Conservation (phyloP, 441 rosid genomes). For the Eruca vesicaria region DNA sequence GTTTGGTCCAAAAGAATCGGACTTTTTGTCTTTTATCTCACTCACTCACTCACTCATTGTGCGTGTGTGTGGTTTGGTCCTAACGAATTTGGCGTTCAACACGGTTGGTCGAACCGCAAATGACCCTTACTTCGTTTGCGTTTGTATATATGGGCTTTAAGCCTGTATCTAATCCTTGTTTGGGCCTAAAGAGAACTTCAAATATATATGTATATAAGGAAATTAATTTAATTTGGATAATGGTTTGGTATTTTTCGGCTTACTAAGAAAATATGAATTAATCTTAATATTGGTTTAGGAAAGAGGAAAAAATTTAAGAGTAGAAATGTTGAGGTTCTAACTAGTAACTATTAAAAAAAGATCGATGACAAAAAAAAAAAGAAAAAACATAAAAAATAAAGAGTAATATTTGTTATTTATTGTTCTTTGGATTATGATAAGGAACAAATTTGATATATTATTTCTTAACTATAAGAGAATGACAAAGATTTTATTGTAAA, state of each 20-base stretch:
- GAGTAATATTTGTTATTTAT: too few relatives aligned
- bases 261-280: too few relatives aligned
- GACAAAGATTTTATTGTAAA: background rate
- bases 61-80: slow-evolving; percentile 24
- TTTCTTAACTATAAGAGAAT: too few relatives aligned
- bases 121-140: background rate
- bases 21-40: background rate
- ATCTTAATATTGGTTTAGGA: too few relatives aligned
- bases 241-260: too few relatives aligned
- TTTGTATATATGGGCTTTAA: background rate
- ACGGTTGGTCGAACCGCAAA: background rate
- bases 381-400: too few relatives aligned
- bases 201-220: too few relatives aligned
- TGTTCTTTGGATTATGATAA: too few relatives aligned
- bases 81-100: background rate
- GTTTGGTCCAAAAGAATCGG: slow-evolving; percentile 14
- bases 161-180: background rate
- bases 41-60: slow-evolving; percentile 27
- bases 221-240: too few relatives aligned
- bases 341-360: background rate
- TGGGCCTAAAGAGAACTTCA: background rate
- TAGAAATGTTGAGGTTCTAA: background rate
- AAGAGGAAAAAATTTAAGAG: too few relatives aligned
- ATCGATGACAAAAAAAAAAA: background rate
- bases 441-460: background rate